Base-by-base conservation (phyloP, 306 rosid genomes). In the Ormosia semicastrata region DNA sequence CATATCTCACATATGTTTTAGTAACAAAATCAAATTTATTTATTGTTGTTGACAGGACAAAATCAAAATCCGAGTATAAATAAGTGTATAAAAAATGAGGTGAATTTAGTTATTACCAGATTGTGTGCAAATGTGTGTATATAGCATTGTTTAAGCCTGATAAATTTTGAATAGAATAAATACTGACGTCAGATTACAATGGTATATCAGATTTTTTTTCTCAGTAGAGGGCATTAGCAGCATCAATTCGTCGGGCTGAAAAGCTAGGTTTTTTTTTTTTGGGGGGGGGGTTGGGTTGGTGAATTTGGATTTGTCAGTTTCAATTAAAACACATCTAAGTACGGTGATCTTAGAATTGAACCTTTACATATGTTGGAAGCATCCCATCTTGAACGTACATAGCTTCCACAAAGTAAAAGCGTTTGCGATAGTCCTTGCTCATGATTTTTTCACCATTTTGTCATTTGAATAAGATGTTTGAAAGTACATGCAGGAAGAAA, bases 281-380 rank as follows among this genome's bases (percentile, higher is more conserved):
- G 24, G 24, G 24, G 24, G 24, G 24, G 24, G 24, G 24, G 0
- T 0, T 24, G 24, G 24, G 24, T 24, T 0, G 24, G 24, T 24
- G 24, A 24, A 37, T 71, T 60, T 6, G 15, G 40, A 66, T 78
- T 67, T 50, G 14, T 69, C 37, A 5, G 59, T 33, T 37, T 77
- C 58, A 13, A 63, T 49, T 50, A 30, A 41, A 72, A 52, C 39
- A 52, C 15, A 62, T 53, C 34, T 54, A 17, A 33, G 34, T 49
- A 9, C 49, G 49, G 36, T 18, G 24, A 8, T 33, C 29, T 56
- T 73, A 47, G 73, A 66, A 33, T 63, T 15, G 73, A 73, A 40
- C 30, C 66, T 56, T 33, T 66, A 71, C 53, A 60, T 73, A 30
- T 58, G 33, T 41, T 9, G 70, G 82, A 67, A 75, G 52, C 74